phyloP scores from a whole-genome alignment of 495 filamentous ascomycete species.

The Cryomyces antarcticus region DNA sequence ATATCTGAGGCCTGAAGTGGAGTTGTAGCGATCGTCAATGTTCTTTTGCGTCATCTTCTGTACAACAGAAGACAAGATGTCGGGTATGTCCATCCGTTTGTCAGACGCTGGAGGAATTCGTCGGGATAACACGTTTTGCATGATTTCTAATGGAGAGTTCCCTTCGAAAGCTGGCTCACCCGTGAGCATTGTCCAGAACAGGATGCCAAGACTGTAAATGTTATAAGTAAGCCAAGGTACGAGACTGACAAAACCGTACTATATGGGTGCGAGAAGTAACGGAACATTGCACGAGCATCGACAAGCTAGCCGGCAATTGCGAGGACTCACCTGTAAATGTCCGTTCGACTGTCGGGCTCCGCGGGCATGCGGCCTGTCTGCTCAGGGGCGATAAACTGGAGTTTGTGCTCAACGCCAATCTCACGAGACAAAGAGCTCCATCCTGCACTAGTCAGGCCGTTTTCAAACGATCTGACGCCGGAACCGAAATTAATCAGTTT shows the following conservation, averaged over 20 bases:
- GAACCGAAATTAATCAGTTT: slow-evolving; percentile 71
- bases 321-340: slow-evolving; percentile 38
- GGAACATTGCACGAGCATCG: too few relatives aligned
- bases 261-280: too few relatives aligned
- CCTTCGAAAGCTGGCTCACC: slow-evolving; percentile 62
- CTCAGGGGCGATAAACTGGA: slow-evolving; percentile 76
- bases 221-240: too few relatives aligned
- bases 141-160: slow-evolving; percentile 59
- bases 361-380: slow-evolving; percentile 80
- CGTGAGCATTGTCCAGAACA: slow-evolving; percentile 72
- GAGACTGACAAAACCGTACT: too few relatives aligned
- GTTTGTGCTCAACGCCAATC: slow-evolving; percentile 61
- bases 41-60: slow-evolving; percentile 80
- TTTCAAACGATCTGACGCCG: slow-evolving; percentile 67
- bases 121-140: slow-evolving; percentile 63
- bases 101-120: slow-evolving; percentile 53
- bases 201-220: slow-evolving; percentile 41
- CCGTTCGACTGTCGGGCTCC: slow-evolving; percentile 72
- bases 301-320: too few relatives aligned
- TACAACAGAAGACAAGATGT: slow-evolving; percentile 58
- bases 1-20: slow-evolving; percentile 57
- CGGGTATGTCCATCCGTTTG: slow-evolving; percentile 59
- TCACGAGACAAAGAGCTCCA: slow-evolving; percentile 67
- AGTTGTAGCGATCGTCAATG: slow-evolving; percentile 67
- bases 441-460: slow-evolving; percentile 62